Conservation (phyloP, 2,329 filamentous ascomycete species). For the Myotisia sp. region DNA sequence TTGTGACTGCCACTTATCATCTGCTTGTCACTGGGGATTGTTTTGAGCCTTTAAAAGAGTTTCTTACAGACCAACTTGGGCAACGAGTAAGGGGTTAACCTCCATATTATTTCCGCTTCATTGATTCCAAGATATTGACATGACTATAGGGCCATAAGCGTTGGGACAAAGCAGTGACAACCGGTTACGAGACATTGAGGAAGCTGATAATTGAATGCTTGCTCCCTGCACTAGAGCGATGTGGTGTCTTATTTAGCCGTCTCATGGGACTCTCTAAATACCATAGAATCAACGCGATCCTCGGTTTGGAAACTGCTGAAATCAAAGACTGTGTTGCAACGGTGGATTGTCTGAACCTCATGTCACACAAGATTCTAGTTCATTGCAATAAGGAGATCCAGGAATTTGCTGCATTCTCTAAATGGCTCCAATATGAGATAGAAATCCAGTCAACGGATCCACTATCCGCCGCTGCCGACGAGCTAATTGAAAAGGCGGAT, state of each 20-base stretch:
- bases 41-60: constrained; percentile 61
- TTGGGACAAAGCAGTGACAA: constrained; percentile 78
- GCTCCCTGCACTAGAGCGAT: constrained; percentile 72
- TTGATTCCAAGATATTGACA: background rate
- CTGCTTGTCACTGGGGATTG: constrained; percentile 73
- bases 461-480: constrained; percentile 45
- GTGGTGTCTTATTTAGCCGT: constrained; percentile 64
- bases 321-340: constrained; percentile 51
- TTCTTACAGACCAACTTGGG: constrained; percentile 69
- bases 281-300: constrained; percentile 50
- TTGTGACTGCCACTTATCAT: constrained; percentile 69
- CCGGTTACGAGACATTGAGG: constrained; percentile 63
- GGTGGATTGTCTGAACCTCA: constrained; percentile 58
- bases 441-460: constrained; percentile 57
- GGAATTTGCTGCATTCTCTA: constrained; percentile 63
- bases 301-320: constrained; percentile 51
- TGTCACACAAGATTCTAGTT: constrained; percentile 58
- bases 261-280: constrained; percentile 73
- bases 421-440: constrained; percentile 73
- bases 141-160: constrained; percentile 65
- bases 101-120: no score
- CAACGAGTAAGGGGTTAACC: constrained; percentile 63
- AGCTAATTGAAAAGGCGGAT: constrained; percentile 63
- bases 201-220: constrained; percentile 74
- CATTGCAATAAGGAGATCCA: constrained; percentile 61